Evolutionary conservation across 2,329 filamentous ascomycete species (phyloP), one percentile per base, ranked within the genome.

Genomic region (Xylariaceae sp.): DNA sequence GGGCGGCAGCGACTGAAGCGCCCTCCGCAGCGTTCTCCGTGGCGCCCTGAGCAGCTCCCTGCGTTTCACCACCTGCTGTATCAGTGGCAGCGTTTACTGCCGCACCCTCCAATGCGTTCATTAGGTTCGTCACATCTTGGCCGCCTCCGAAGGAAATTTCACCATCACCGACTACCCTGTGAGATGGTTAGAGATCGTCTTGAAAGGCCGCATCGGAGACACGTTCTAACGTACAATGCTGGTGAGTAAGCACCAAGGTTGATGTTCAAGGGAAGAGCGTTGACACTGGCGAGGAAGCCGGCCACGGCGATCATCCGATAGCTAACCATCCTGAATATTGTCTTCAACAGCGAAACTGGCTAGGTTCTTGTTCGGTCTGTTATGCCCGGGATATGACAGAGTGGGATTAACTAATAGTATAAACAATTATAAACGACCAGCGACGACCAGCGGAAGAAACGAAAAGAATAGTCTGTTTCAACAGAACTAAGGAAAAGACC

Each of bases 31-130:
- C 52, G 29, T 3, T 14, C 32, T 37, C 6, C 32, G 14, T 16
- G 50, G 43, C 6, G 29, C 52, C 32, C 12, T 37, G 32, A 21
- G 65, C 59, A 40, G 60, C 64, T 41, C 66, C 67, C 37, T 67
- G 45, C 44, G 55, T 53, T 2, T 48, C 48, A n/a, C 51, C 57
- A 12, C 37, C 54, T 10, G 57, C 57, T 45, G 68, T 67, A 44
- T 62, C 65, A n/a, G 65, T 58, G 5, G 67, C 69, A 44, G 64
- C 66, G 32, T 65, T 69, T 29, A 72, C 62, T 41, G 77, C 77
- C 32, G 77, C 78, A 50, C 78, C 78, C 67, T 79, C 74, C 60
- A 78, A 73, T 42, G 74, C 76, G 59, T 73, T 79, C 70, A 80
- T 75, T 52, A 79, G 65, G 50, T 65, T 72, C 44, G 76, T 72